Conservation (phyloP, 495 filamentous ascomycete species). For the Neurospora sp. region DNA sequence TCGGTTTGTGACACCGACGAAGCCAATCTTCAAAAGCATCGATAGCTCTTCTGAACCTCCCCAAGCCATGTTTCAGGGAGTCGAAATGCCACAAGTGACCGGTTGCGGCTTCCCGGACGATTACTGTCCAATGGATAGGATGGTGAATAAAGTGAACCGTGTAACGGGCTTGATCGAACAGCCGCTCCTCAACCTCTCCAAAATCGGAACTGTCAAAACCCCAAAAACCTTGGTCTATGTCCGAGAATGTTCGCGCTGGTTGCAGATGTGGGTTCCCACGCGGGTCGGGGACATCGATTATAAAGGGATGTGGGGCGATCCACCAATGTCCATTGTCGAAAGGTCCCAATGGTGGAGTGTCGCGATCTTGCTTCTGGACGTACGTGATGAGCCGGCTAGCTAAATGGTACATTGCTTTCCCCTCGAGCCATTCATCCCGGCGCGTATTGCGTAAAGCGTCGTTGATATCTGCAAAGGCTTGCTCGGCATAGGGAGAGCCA, state of each 20-base stretch:
- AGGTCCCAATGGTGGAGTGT: background rate
- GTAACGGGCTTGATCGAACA: background rate
- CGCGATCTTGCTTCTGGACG: background rate
- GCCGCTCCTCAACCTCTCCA: background rate
- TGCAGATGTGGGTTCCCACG: background rate
- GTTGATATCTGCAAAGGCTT: background rate
- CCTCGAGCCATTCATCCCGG: background rate
- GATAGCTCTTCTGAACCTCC: background rate
- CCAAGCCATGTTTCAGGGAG: background rate
- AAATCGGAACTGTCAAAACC: background rate
- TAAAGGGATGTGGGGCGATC: background rate
- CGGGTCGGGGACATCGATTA: background rate
- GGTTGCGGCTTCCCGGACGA: background rate
- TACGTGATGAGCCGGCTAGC: background rate
- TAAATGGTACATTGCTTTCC: conserved; percentile 1
- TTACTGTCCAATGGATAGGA: background rate
- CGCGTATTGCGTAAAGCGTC: background rate
- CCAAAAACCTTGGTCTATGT: background rate
- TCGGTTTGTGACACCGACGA: too few relatives aligned
- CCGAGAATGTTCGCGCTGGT: background rate
- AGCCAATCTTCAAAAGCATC: background rate
- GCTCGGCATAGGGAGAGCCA: background rate
- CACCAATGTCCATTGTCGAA: conserved; percentile 1
- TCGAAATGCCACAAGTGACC: conserved; percentile 4
- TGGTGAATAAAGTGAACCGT: conserved; percentile 1